Evolutionary conservation across 108 stramenopile genomes (phyloP), one percentile per base, ranked within the genome.

Genomic region (Cyclotella cryptica): DNA sequence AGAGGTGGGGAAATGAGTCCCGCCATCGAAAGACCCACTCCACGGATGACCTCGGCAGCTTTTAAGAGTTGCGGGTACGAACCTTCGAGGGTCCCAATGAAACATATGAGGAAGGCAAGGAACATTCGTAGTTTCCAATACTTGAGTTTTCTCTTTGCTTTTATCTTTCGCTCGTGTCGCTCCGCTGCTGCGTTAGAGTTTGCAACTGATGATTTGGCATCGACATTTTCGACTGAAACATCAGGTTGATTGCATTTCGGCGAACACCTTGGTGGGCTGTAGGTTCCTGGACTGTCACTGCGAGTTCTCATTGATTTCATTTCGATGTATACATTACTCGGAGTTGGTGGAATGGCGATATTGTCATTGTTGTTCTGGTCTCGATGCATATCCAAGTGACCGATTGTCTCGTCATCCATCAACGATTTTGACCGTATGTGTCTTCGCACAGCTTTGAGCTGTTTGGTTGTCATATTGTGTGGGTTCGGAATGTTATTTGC

Each of bases 91-190:
- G 82, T 79, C 21, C 82, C 82, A 47, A 83, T 68, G 27, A 83
- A 30, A 52, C 78, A 79, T 28, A 83, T 83, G 15, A 76, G 44
- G 43, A 73, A 67, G n/a, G 82, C 82, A 13, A 83, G 78, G 59
- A 73, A 79, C 82, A 83, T 78, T 40, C 82, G 82, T 5, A 79
- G 72, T 30, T 83, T 79, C 78, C 77, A 83, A 78, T 83, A 83
- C 40, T 79, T 79, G 2, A 79, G 51, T 59, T 68, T 79, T 68
- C 67, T 28, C 57, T 62, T 74, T 22, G 66, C 49, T 61, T 30
- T 69, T 17, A 69, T 22, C 39, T 81, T 77, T n/a, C 58, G 57
- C n/a, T 65, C 75, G 13, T 24, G 13, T 44, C 35, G 35, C 35
- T 3, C 46, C 15, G 40, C 29, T 30, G 53, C 62, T n/a, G 44